Evolutionary conservation across 1,284 basidiomycete genomes (phyloP).

Genomic region (Apiotrichum brassicae): DNA sequence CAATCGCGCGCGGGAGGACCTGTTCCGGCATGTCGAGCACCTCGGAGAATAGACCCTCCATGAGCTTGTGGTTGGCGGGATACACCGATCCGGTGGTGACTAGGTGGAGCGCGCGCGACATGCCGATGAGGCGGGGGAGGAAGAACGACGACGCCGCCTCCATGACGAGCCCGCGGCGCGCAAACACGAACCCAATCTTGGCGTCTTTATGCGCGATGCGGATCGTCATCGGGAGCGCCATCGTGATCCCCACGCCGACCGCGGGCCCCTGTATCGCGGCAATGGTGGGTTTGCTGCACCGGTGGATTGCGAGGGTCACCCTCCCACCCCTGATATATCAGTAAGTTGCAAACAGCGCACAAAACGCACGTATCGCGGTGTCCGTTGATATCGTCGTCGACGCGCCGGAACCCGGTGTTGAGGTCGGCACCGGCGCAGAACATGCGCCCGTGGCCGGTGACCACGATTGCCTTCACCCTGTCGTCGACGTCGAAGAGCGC

Average conservation of each 20-base stretch:
- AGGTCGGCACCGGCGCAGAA: conserved; percentile 20
- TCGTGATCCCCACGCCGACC: conserved; percentile 17
- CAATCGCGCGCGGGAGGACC: conserved; percentile 13
- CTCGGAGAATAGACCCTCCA: conserved; percentile 17
- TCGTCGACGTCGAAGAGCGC: conserved; percentile 11
- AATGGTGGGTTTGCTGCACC: conserved; percentile 17
- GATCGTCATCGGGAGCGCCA: conserved; percentile 17
- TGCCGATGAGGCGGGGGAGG: conserved; percentile 14
- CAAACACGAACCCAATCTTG: conserved; percentile 17
- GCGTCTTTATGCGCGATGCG: conserved; percentile 15
- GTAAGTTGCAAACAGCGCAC: background rate
- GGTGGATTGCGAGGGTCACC: conserved; percentile 13
- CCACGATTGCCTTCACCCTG: conserved; percentile 16
- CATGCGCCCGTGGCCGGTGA: conserved; percentile 15
- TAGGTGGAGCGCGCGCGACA: conserved; percentile 6
- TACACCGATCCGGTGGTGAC: conserved; percentile 11
- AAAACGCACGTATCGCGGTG: conserved; percentile 14
- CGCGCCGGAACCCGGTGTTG: conserved; percentile 9
- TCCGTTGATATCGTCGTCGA: conserved; percentile 4
- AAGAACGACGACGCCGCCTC: conserved; percentile 17
- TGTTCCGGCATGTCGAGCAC: conserved; percentile 4
- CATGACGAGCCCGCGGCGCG: conserved; percentile 17
- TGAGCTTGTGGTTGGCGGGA: conserved; percentile 5
- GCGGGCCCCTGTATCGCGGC: conserved; percentile 14
- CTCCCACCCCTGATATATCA: conserved; percentile 11